A percentile compares a stretch with the other conserved stretches of the same genome.
Evolutionary conservation across 768 basidiomycete genomes (phyloP).

Genomic region (Hortiboletus flavorubellus): DNA sequence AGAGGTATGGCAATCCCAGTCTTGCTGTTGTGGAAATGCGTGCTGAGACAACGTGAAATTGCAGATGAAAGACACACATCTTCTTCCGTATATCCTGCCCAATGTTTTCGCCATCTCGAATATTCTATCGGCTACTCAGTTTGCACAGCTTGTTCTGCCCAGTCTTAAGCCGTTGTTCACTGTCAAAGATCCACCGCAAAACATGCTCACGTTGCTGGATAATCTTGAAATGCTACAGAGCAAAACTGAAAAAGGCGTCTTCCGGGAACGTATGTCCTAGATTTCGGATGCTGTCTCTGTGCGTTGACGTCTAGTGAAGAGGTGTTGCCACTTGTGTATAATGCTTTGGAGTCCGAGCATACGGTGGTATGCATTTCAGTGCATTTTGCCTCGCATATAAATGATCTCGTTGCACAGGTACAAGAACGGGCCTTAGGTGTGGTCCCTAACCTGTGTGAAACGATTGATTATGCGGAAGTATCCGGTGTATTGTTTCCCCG

Average conservation of each 20-base stretch:
- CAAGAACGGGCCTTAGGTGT: slow-evolving; percentile 85
- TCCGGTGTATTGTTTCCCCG: slow-evolving; percentile 87
- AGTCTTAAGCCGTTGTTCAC: slow-evolving; percentile 86
- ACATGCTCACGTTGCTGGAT: slow-evolving; percentile 91
- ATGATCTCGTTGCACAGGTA: slow-evolving; percentile 47
- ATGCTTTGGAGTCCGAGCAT: slow-evolving; percentile 95
- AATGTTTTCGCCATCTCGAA: slow-evolving; percentile 91
- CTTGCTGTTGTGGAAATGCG: neutral
- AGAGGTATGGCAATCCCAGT: slow-evolving; percentile 56
- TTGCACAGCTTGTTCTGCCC: slow-evolving; percentile 77
- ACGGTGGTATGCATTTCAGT: slow-evolving; percentile 49
- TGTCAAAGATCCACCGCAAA: slow-evolving; percentile 94
- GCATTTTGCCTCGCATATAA: neutral
- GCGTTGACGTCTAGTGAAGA: slow-evolving; percentile 45
- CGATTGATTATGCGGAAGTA: slow-evolving; percentile 93
- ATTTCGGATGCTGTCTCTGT: neutral
- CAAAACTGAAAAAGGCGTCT: slow-evolving; percentile 84
- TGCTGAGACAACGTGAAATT: slow-evolving; percentile 8
- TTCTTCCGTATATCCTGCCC: slow-evolving; percentile 93
- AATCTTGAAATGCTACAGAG: slow-evolving; percentile 82
- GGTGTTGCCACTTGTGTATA: slow-evolving; percentile 94
- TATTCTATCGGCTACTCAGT: slow-evolving; percentile 73
- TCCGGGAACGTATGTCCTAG: slow-evolving; percentile 74
- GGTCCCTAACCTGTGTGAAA: slow-evolving; percentile 88
- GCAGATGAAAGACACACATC: slow-evolving; percentile 90